These are phyloP conservation scores for Hyaloperonospora arabidopsidis DNA, from an alignment of 352 stramenopile species.

Conservation along the genomic window DNA sequence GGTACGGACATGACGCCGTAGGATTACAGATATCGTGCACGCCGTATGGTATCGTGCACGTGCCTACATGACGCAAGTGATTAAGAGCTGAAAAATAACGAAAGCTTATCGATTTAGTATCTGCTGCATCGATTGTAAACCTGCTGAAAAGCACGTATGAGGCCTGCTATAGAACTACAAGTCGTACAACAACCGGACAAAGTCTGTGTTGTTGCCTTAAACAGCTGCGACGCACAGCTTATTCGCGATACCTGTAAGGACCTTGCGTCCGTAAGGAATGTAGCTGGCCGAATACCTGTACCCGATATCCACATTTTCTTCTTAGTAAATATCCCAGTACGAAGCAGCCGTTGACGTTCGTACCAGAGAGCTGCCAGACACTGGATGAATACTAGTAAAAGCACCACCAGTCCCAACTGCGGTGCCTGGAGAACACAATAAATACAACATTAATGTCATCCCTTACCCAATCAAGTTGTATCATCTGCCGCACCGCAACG, in stretches of 20 bases:
- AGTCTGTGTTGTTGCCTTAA: constrained; percentile 8
- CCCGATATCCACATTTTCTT: not conserved
- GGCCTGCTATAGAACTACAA: no score
- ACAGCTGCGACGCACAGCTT: constrained; percentile 47
- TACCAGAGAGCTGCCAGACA: constrained; percentile 68
- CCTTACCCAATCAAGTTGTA: not conserved
- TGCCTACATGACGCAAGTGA: no score
- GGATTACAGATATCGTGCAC: no score
- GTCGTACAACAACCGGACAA: no score
- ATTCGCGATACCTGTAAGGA: constrained; percentile 53
- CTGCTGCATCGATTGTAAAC: no score
- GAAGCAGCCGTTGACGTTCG: not conserved
- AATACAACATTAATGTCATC: not conserved
- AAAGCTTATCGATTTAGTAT: no score
- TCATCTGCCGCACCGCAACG: constrained; percentile 37
- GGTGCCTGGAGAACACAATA: constrained; percentile 32
- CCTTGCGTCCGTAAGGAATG: constrained; percentile 78
- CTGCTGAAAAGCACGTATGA: no score
- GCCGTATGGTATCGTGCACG: no score
- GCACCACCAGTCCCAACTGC: constrained; percentile 59
- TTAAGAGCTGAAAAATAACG: no score
- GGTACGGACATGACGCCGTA: no score
- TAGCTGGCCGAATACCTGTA: constrained; percentile 76
- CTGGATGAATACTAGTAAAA: constrained; percentile 74
- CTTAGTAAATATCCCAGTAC: not conserved